phyloP scores from a whole-genome alignment of 2,329 filamentous ascomycete genomes.

The Cryphonectria radicalis region DNA sequence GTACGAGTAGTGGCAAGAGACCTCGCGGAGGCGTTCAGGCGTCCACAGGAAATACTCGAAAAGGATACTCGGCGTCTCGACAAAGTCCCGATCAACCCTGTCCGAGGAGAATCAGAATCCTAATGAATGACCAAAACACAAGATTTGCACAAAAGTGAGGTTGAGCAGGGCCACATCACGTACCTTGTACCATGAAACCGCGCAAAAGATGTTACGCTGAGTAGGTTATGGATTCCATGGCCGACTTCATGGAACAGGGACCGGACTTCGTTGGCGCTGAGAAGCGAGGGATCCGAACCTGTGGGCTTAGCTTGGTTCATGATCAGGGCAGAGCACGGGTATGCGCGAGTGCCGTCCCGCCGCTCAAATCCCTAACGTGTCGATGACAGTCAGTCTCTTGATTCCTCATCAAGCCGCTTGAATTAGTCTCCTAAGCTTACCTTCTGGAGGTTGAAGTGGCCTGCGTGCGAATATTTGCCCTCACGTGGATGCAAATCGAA shows the following conservation, averaged over 20 bases:
- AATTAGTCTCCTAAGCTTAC: background rate
- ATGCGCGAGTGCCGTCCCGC: slow-evolving; percentile 18
- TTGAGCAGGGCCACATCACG: background rate
- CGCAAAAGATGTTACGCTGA: slow-evolving; percentile 14
- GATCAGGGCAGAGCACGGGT: slow-evolving; percentile 22
- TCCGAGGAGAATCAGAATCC: background rate
- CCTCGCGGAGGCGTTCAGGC: slow-evolving; percentile 21
- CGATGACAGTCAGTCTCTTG: background rate
- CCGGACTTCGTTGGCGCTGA: slow-evolving; percentile 23
- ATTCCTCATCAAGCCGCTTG: background rate
- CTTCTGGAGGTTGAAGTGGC: slow-evolving; percentile 22
- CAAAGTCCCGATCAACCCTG: slow-evolving; percentile 27
- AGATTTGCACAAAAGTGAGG: background rate
- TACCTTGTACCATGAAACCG: slow-evolving; percentile 18
- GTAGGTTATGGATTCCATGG: slow-evolving; percentile 23
- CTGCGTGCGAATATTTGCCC: slow-evolving; percentile 27
- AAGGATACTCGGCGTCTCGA: slow-evolving; percentile 25
- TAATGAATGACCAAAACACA: background rate
- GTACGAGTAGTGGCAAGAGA: slow-evolving; percentile 32
- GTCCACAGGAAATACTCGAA: slow-evolving; percentile 29
- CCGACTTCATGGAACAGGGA: slow-evolving; percentile 29
- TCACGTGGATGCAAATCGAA: slow-evolving; percentile 25
- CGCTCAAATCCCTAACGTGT: slow-evolving; percentile 9
- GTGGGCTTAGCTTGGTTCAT: slow-evolving; percentile 25
- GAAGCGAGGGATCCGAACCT: slow-evolving; percentile 14